Conservation (phyloP, 2,329 filamentous ascomycete species). For the Nemania serpens region DNA sequence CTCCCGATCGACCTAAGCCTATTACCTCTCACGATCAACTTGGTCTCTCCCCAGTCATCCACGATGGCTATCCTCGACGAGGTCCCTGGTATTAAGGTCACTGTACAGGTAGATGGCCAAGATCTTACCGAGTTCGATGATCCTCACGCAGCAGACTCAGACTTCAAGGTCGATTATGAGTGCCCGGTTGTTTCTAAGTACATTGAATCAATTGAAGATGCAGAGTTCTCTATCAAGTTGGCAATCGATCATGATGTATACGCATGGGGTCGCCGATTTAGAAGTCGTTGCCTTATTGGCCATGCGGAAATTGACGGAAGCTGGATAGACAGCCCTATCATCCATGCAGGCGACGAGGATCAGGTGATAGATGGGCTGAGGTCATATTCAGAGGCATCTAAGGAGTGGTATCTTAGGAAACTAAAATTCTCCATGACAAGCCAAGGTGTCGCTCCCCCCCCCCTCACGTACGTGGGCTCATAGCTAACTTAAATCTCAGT, state of each 20-base stretch:
- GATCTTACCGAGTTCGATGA: neutral
- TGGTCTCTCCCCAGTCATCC: too few relatives aligned
- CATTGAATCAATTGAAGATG: slow-evolving; percentile 10
- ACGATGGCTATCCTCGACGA: slow-evolving; percentile 8
- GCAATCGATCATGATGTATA: neutral
- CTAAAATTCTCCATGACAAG: slow-evolving; percentile 37
- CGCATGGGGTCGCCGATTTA: neutral
- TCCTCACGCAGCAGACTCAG: neutral
- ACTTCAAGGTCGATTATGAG: neutral
- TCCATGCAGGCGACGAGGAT: neutral
- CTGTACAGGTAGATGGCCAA: slow-evolving; percentile 1
- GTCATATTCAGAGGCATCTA: slow-evolving; percentile 4
- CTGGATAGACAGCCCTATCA: neutral
- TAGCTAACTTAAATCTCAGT: slow-evolving; percentile 20
- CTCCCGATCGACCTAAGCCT: neutral
- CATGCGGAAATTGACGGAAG: neutral
- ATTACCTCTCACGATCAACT: neutral
- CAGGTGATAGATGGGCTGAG: neutral
- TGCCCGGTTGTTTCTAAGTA: slow-evolving; percentile 1
- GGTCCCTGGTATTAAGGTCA: slow-evolving; percentile 12
- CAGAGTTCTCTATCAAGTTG: slow-evolving; percentile 1
- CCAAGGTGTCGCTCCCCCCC: slow-evolving; percentile 30
- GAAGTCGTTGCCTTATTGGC: neutral
- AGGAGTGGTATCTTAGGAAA: slow-evolving; percentile 21
- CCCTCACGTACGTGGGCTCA: too few relatives aligned